phyloP scores from a whole-genome alignment of 148 eudicot genomes.

The Camellia japonica region DNA sequence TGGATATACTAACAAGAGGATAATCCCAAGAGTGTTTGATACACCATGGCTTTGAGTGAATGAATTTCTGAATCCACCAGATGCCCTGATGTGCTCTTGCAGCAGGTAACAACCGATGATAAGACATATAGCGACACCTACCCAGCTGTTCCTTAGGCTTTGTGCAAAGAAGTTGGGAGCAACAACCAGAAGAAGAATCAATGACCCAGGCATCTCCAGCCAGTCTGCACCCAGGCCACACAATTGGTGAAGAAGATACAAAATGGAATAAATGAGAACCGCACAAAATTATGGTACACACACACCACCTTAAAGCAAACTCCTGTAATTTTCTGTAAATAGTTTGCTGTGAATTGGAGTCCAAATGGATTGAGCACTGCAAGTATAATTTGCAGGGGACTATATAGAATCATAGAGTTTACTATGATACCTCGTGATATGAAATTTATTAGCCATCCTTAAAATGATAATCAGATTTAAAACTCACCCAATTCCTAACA shows the following conservation, averaged over 20 bases:
- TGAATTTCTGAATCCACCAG: slow-evolving; percentile 79
- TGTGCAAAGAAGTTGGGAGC: slow-evolving; percentile 63
- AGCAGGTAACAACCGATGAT: slow-evolving; percentile 76
- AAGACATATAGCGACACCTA: slow-evolving; percentile 52
- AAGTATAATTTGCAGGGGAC: too few relatives aligned
- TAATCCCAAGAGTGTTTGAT: slow-evolving; percentile 78
- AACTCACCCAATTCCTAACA: too few relatives aligned
- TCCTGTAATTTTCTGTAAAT: too few relatives aligned
- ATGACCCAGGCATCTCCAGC: slow-evolving; percentile 71
- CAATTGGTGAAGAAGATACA: background rate
- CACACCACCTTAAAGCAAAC: background rate
- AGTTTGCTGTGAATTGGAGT: too few relatives aligned
- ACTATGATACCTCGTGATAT: too few relatives aligned
- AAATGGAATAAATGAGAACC: background rate
- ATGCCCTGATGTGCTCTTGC: slow-evolving; percentile 82
- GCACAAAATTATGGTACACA: too few relatives aligned
- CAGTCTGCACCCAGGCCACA: slow-evolving; percentile 42
- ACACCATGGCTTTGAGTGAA: slow-evolving; percentile 73
- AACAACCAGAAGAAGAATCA: slow-evolving; percentile 76
- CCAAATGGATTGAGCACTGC: too few relatives aligned
- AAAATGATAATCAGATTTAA: too few relatives aligned
- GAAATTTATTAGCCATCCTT: too few relatives aligned
- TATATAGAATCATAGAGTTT: too few relatives aligned
- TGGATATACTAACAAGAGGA: slow-evolving; percentile 69
- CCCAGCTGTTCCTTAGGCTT: slow-evolving; percentile 52